Evolutionary conservation across 1,284 basidiomycete genomes (phyloP).

Genomic region (Chalciporus sp.): DNA sequence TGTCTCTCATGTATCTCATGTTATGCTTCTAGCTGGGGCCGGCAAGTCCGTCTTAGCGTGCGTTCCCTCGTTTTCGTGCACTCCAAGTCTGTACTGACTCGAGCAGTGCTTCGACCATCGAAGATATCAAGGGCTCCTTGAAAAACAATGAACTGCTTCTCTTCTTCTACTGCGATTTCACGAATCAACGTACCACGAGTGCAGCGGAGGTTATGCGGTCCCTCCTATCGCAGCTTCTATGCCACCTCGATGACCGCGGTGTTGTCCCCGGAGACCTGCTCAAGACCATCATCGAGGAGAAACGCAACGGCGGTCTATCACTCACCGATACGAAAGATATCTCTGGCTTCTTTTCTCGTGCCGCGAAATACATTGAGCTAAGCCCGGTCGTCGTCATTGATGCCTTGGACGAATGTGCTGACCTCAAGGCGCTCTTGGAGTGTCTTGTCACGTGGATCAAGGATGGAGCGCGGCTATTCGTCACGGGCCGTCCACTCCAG

Average conservation of each 20-base stretch:
- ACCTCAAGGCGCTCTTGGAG: not conserved
- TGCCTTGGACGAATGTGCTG: conserved; percentile 8
- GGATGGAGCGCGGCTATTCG: not conserved
- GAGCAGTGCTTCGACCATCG: not conserved
- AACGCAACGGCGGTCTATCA: not conserved
- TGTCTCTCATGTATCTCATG: not conserved
- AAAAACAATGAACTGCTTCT: not conserved
- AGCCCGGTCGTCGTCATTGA: conserved; percentile 5
- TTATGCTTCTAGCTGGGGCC: not conserved
- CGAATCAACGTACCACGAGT: not conserved
- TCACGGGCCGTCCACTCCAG: conserved; percentile 2
- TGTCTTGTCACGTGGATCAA: not conserved
- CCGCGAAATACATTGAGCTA: not conserved
- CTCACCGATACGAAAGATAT: not conserved
- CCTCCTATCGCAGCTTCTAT: conserved; percentile 10
- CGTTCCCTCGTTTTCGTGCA: not conserved
- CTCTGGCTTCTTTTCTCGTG: not conserved
- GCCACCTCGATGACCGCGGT: not conserved
- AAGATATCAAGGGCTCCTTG: not conserved
- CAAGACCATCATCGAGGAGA: not conserved
- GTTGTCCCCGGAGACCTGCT: not conserved
- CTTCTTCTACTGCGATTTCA: conserved; percentile 15
- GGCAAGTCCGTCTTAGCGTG: conserved; percentile 2
- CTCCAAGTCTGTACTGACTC: not conserved
- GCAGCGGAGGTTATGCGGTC: conserved; percentile 1